A percentile compares a stretch with the other conserved stretches of the same genome.
Conservation (phyloP, 2,329 filamentous ascomycete genomes). For the Fusarium sp. region DNA sequence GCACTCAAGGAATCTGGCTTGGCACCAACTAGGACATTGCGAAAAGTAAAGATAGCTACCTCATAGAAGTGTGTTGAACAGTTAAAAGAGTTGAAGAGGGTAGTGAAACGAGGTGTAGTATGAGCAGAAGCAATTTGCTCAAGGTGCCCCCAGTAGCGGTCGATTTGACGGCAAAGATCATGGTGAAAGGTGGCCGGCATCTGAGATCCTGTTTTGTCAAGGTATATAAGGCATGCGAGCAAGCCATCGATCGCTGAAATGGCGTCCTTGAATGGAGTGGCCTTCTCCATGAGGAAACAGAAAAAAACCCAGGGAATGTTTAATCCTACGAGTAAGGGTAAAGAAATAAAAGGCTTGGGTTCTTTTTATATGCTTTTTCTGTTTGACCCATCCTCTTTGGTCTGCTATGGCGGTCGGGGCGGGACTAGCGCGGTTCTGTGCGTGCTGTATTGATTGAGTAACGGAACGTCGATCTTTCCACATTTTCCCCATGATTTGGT, state of each 20-base stretch:
- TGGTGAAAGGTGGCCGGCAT: fast-evolving
- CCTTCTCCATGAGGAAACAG: no score
- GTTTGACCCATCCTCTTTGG: no score
- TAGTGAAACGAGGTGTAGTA: fast-evolving
- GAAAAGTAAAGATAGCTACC: neutral
- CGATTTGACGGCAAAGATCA: neutral
- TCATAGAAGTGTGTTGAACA: fast-evolving
- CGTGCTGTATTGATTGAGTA: no score
- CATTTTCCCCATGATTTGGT: no score
- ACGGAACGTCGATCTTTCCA: no score
- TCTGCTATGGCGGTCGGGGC: no score
- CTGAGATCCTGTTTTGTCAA: neutral
- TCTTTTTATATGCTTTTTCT: no score
- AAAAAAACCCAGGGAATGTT: no score
- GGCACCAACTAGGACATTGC: neutral
- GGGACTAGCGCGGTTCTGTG: no score
- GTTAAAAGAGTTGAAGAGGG: fast-evolving
- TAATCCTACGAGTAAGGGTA: no score
- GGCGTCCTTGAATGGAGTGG: neutral
- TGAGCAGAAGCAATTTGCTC: fast-evolving
- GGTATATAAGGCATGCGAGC: fast-evolving
- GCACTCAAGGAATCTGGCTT: fast-evolving
- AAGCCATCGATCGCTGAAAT: neutral
- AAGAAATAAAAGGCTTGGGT: no score
- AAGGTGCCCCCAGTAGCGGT: neutral